Conservation (phyloP, 208 protist genomes). For the Leishmania gerbilli region DNA sequence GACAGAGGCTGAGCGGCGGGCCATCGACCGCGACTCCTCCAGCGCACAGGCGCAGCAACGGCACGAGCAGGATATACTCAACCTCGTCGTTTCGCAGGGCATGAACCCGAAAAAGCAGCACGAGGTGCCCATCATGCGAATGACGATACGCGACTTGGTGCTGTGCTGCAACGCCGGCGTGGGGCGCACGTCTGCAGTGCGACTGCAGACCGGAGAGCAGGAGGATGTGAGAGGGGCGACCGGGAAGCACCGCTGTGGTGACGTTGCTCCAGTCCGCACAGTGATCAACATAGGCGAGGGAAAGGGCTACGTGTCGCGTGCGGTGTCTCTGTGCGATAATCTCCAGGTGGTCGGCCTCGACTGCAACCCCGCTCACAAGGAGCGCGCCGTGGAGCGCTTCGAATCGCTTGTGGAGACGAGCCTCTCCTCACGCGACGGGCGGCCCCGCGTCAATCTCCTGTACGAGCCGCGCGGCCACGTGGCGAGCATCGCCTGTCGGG, state of each 20-base stretch:
- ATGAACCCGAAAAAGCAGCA: constrained; percentile 91
- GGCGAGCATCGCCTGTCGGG: constrained; percentile 66
- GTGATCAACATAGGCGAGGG: constrained; percentile 91
- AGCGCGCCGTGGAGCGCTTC: constrained; percentile 59
- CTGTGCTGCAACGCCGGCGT: constrained; percentile 39
- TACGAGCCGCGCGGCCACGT: constrained; percentile 78
- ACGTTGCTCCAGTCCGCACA: constrained; percentile 37
- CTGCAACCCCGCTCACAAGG: constrained; percentile 89
- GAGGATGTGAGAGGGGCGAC: neutral
- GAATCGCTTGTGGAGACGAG: constrained; percentile 60
- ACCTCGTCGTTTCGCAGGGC: constrained; percentile 59
- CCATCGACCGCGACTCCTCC: neutral
- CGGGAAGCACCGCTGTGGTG: neutral
- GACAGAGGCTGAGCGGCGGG: neutral
- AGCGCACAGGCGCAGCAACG: neutral
- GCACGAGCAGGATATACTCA: constrained; percentile 43
- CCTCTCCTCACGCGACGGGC: constrained; percentile 29
- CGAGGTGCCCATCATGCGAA: constrained; percentile 83
- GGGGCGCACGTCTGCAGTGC: neutral
- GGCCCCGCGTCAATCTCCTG: constrained; percentile 57
- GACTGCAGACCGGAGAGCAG: neutral
- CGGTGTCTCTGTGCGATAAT: constrained; percentile 74
- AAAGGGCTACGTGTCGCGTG: constrained; percentile 89
- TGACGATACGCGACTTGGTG: constrained; percentile 63
- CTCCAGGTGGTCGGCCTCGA: constrained; percentile 87